Conservation (phyloP, 805 yeast genomes). For the Pichia scutulata region DNA sequence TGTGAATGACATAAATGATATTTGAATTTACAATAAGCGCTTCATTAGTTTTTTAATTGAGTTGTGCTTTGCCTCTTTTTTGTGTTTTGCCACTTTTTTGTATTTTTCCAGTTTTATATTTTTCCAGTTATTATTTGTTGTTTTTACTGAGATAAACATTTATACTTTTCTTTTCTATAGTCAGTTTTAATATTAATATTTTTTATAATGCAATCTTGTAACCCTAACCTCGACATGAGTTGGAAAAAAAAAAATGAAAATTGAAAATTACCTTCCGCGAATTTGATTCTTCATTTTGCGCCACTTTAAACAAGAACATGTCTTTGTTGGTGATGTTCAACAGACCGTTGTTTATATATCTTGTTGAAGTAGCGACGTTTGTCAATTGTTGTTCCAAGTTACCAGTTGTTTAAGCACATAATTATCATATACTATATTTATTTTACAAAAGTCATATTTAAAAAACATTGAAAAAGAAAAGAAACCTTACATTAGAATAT, state of each 20-base stretch:
- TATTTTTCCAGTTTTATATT: neutral
- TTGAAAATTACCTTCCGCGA: neutral
- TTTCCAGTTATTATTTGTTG: neutral
- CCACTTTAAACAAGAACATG: neutral
- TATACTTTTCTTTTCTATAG: neutral
- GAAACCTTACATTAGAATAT: neutral
- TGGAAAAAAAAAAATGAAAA: neutral
- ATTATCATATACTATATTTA: neutral
- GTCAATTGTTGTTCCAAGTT: neutral
- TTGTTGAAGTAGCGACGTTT: neutral
- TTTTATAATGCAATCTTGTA: too few species aligned
- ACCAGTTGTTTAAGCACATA: neutral
- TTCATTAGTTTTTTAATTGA: neutral
- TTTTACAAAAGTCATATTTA: neutral
- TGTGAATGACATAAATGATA: constrained; percentile 20
- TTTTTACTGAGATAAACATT: neutral
- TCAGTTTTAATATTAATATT: neutral
- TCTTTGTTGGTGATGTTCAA: neutral
- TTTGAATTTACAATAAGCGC: too few species aligned
- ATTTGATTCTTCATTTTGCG: neutral
- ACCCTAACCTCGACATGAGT: neutral
- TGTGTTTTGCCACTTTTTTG: neutral
- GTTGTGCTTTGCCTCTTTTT: neutral
- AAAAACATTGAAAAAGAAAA: neutral
- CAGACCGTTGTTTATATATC: neutral